Conservation (phyloP, 768 basidiomycete genomes). For the Coprinellus aureogranulatus region DNA sequence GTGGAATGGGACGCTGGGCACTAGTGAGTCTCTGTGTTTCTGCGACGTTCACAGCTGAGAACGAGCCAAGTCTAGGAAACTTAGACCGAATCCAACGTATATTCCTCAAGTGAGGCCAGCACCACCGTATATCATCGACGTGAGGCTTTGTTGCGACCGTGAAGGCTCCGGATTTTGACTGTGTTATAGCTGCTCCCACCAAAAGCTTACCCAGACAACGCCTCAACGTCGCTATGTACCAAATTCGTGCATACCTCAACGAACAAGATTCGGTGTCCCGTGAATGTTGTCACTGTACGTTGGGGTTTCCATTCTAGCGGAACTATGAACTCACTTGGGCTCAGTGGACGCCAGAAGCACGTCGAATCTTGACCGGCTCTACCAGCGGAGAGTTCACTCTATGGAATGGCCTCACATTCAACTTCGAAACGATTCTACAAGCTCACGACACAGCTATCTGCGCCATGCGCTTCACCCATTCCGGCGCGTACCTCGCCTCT, state of each 20-base stretch:
- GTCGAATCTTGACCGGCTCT: slow-evolving; percentile 90
- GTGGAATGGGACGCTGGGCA: slow-evolving; percentile 81
- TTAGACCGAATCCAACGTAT: slow-evolving; percentile 77
- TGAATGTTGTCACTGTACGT: slow-evolving; percentile 90
- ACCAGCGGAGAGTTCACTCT: slow-evolving; percentile 97
- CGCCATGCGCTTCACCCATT: slow-evolving; percentile 85
- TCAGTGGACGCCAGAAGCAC: slow-evolving; percentile 97
- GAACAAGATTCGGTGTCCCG: slow-evolving; percentile 97
- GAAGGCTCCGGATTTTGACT: slow-evolving; percentile 9
- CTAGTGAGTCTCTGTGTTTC: slow-evolving; percentile 52
- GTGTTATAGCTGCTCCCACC: slow-evolving; percentile 80
- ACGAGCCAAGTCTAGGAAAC: slow-evolving; percentile 58
- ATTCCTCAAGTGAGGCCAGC: slow-evolving; percentile 77
- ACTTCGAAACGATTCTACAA: slow-evolving; percentile 99
- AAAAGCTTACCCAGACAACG: slow-evolving; percentile 86
- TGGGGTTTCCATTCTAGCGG: not conserved
- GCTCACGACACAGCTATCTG: slow-evolving; percentile 96
- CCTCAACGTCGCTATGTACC: slow-evolving; percentile 91
- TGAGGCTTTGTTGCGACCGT: slow-evolving; percentile 36
- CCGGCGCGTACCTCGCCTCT: slow-evolving; percentile 89
- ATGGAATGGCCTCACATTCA: slow-evolving; percentile 99
- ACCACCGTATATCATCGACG: slow-evolving; percentile 87
- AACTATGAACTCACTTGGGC: not conserved
- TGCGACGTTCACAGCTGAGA: slow-evolving; percentile 8
- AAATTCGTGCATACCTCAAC: slow-evolving; percentile 98